Conservation (phyloP, 345 rosid genomes). For the Clarkia xantiana region DNA sequence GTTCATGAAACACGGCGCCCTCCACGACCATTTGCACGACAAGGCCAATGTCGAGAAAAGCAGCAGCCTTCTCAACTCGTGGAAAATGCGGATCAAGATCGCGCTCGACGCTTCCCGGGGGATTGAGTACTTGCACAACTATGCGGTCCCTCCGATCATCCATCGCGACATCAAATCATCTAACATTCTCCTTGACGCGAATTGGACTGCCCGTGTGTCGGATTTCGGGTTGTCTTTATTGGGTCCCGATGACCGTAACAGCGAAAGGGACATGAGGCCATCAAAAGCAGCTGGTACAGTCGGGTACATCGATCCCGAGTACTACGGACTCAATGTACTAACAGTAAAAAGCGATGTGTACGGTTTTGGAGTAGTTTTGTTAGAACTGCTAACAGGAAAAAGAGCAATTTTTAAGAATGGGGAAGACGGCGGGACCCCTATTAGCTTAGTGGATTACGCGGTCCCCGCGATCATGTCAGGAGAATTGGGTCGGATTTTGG, state of each 20-base stretch:
- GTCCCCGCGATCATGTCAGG: conserved; percentile 36
- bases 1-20: conserved; percentile 79
- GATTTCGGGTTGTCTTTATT: conserved; percentile 72
- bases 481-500: conserved; percentile 40
- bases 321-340: conserved; percentile 64
- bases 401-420: conserved; percentile 42
- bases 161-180: conserved; percentile 88
- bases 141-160: conserved; percentile 73
- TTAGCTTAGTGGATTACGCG: conserved; percentile 54
- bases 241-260: conserved; percentile 18
- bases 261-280: conserved; percentile 31
- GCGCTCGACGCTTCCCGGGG: conserved; percentile 82
- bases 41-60: conserved; percentile 39
- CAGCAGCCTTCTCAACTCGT: conserved; percentile 55
- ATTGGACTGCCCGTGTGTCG: conserved; percentile 71
- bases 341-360: conserved; percentile 86
- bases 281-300: conserved; percentile 75
- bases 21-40: conserved; percentile 65
- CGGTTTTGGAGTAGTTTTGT: conserved; percentile 70
- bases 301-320: conserved; percentile 87
- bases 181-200: conserved; percentile 55
- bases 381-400: conserved; percentile 69
- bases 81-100: conserved; percentile 76
- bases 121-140: conserved; percentile 71
- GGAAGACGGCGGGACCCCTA: conserved; percentile 23